These are phyloP conservation scores for Volvariella surrecta DNA, from an alignment of 1,284 basidiomycete species.

Conservation along the genomic window DNA sequence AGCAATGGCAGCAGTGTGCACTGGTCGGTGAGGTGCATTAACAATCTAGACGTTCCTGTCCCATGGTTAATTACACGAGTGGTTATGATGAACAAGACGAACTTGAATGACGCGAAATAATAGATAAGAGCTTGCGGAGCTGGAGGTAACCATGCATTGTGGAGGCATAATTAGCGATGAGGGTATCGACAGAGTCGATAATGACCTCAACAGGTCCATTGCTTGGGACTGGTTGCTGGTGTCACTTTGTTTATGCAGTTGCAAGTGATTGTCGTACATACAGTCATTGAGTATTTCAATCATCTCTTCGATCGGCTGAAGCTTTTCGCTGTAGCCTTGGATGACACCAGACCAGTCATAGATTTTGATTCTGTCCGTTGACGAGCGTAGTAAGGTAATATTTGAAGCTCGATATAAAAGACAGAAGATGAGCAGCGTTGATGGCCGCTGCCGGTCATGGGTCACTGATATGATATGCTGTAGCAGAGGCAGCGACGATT, in stretches of 20 bases:
- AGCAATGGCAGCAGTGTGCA: conserved; percentile 42
- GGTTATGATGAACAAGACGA: conserved; percentile 26
- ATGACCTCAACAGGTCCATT: conserved; percentile 38
- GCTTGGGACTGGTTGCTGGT: background rate
- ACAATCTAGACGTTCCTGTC: conserved; percentile 54
- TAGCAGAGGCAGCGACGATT: conserved; percentile 54
- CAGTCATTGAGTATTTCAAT: conserved; percentile 37
- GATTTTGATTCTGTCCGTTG: conserved; percentile 25
- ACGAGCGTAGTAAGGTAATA: conserved; percentile 24
- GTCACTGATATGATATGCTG: conserved; percentile 26
- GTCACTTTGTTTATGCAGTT: background rate
- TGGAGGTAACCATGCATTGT: conserved; percentile 41
- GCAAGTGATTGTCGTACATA: conserved; percentile 13
- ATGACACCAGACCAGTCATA: conserved; percentile 46
- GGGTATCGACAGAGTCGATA: conserved; percentile 61
- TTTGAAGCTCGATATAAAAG: conserved; percentile 44
- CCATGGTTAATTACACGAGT: conserved; percentile 1
- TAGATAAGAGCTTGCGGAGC: conserved; percentile 34
- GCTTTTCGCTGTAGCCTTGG: conserved; percentile 41
- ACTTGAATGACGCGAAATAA: conserved; percentile 22
- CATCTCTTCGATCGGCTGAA: conserved; percentile 28
- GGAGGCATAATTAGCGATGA: conserved; percentile 50
- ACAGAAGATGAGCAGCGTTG: conserved; percentile 43
- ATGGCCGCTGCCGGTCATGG: conserved; percentile 11
- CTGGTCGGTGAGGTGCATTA: conserved; percentile 44